A percentile compares a stretch with the other conserved stretches of the same genome.
phyloP scores from a whole-genome alignment of 139 green algal species.

The Chlamydomonas schloesseri region DNA sequence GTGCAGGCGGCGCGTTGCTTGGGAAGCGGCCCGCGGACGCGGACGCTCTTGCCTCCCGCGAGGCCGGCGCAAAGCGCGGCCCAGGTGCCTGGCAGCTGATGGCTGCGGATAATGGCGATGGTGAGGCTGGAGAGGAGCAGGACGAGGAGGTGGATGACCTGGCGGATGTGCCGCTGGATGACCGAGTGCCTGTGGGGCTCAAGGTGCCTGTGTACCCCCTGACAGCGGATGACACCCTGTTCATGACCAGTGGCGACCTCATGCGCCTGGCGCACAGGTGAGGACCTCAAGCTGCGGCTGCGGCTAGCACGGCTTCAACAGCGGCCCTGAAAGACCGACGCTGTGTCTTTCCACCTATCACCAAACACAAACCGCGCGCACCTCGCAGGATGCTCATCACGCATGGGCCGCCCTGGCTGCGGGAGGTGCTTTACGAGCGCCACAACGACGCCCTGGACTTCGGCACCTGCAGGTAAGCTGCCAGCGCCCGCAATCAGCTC shows the following conservation, averaged over 20 bases:
- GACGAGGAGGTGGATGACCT: too few species aligned
- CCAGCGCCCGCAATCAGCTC: too few species aligned
- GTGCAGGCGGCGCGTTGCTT: too few species aligned
- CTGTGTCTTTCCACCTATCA: too few species aligned
- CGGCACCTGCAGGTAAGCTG: slow-evolving; percentile 38
- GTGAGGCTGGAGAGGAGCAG: not conserved
- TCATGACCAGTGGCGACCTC: slow-evolving; percentile 27
- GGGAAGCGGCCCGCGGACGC: not conserved
- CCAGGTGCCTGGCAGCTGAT: not conserved
- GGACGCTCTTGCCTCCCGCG: not conserved
- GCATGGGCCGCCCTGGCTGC: slow-evolving; percentile 36
- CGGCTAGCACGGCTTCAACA: too few species aligned
- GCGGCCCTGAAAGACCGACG: too few species aligned
- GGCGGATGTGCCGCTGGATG: not conserved
- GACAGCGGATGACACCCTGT: slow-evolving; percentile 30
- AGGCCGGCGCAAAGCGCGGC: not conserved
- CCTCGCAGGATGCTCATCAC: not conserved
- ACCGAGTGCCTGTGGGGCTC: slow-evolving; percentile 20
- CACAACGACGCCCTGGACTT: slow-evolving; percentile 40
- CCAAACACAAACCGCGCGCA: too few species aligned
- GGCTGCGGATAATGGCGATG: not conserved
- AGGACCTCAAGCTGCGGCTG: too few species aligned
- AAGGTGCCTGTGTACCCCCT: slow-evolving; percentile 43
- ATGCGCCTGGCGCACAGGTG: slow-evolving; percentile 33
- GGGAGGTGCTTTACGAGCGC: slow-evolving; percentile 17